phyloP scores from a whole-genome alignment of 306 rosid species.

The Vicia villosa region DNA sequence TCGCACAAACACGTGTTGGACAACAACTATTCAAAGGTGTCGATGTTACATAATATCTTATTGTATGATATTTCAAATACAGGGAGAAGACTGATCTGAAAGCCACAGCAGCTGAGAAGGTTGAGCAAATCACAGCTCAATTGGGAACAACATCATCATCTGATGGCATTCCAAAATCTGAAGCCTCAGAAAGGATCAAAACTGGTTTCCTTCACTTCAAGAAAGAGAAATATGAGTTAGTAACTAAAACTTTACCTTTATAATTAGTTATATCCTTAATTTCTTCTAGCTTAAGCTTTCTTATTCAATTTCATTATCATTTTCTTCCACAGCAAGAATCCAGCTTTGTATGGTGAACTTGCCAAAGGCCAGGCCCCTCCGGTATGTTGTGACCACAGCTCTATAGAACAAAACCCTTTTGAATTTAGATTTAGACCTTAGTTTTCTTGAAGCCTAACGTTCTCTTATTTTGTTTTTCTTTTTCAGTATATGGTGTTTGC shows the following conservation, averaged over 20 bases:
- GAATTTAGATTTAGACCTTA: not conserved
- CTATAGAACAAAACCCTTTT: not conserved
- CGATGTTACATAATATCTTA: not conserved
- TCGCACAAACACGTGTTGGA: too few species aligned
- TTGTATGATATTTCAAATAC: not conserved
- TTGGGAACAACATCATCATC: slow-evolving; percentile 41
- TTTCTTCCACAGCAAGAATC: slow-evolving; percentile 57
- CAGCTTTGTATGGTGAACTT: slow-evolving; percentile 82
- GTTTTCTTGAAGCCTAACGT: slow-evolving; percentile 3
- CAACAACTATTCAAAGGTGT: too few species aligned
- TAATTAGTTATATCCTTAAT: not conserved
- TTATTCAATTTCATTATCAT: not conserved
- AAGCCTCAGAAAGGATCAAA: slow-evolving; percentile 82
- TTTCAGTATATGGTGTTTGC: slow-evolving; percentile 95
- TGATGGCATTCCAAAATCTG: slow-evolving; percentile 47
- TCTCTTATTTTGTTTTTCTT: not conserved
- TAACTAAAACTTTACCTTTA: not conserved
- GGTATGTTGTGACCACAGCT: slow-evolving; percentile 45
- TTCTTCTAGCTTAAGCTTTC: slow-evolving; percentile 34
- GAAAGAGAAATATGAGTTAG: slow-evolving; percentile 94
- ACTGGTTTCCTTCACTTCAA: slow-evolving; percentile 79
- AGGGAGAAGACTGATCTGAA: slow-evolving; percentile 75
- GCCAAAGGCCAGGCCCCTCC: slow-evolving; percentile 93
- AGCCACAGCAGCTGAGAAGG: slow-evolving; percentile 71
- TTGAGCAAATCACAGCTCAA: slow-evolving; percentile 77